Evolutionary conservation across 106 monocot genomes (phyloP).

Genomic region (Dendrobium officinale): DNA sequence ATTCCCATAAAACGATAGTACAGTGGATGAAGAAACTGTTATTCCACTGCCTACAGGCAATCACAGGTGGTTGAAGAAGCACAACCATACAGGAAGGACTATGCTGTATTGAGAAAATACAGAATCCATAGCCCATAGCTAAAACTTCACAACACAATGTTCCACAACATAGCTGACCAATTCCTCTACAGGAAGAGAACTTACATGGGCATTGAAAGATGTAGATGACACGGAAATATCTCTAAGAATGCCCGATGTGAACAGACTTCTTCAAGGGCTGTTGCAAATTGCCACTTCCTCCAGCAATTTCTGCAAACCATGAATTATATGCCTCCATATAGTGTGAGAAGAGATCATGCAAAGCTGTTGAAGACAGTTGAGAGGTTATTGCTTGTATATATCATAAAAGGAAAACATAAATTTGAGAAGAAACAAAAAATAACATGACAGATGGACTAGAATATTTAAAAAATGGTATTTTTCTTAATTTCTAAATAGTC

Average conservation of each 20-base stretch:
- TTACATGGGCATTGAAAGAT: background rate
- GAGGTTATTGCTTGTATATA: background rate
- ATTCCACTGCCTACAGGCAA: background rate
- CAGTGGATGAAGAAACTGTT: background rate
- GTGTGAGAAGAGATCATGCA: conserved; percentile 81
- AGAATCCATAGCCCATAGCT: background rate
- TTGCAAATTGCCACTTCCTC: conserved; percentile 18
- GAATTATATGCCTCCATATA: conserved; percentile 91
- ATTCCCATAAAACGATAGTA: background rate
- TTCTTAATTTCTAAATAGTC: background rate
- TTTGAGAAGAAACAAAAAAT: background rate
- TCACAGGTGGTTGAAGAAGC: background rate
- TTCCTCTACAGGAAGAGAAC: background rate
- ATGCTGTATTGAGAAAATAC: conserved; percentile 6
- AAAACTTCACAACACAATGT: background rate
- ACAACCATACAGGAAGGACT: background rate
- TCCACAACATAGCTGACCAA: background rate
- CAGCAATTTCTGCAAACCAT: conserved; percentile 60
- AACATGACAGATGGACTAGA: background rate
- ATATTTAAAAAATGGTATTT: background rate
- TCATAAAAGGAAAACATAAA: background rate
- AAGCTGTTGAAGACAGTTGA: conserved; percentile 35
- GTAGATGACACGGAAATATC: background rate
- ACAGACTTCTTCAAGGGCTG: conserved; percentile 3
- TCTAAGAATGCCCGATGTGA: background rate